Conservation (phyloP, 495 filamentous ascomycete genomes). For the Trichoderma parareesei region DNA sequence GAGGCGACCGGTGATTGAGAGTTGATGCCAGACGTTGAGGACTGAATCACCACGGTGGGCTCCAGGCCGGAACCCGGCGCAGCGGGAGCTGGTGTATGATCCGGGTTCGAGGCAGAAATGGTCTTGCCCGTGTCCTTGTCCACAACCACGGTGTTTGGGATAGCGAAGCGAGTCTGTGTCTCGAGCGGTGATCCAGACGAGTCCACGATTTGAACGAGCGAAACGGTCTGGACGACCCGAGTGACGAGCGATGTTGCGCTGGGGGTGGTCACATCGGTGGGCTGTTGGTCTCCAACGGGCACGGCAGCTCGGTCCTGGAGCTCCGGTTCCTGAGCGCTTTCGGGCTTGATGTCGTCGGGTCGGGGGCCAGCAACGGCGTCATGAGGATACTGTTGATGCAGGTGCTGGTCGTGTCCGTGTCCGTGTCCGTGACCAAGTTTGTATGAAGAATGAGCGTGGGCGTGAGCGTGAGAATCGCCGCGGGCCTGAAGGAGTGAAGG, state of each 20-base stretch:
- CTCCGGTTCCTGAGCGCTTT: neutral
- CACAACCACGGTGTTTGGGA: conserved; percentile 9
- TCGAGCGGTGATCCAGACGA: conserved; percentile 32
- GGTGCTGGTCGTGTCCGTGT: conserved; percentile 18
- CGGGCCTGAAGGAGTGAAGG: conserved; percentile 49
- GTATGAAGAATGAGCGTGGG: conserved; percentile 21
- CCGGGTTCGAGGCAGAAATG: conserved; percentile 7
- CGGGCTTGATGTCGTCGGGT: neutral
- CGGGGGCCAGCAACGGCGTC: neutral
- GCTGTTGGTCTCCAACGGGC: neutral
- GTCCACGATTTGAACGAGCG: conserved; percentile 32
- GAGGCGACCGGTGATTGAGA: neutral
- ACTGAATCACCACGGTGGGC: neutral
- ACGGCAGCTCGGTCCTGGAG: neutral
- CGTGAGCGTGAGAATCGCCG: conserved; percentile 14
- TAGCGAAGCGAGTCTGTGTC: conserved; percentile 26
- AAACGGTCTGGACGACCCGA: conserved; percentile 21
- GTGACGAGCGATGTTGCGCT: neutral
- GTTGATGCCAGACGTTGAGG: neutral
- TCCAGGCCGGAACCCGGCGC: conserved; percentile 5
- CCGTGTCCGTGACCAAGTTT: conserved; percentile 26
- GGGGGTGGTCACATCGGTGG: neutral
- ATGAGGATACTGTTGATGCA: conserved; percentile 7
- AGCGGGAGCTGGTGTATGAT: neutral
- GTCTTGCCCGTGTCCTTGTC: conserved; percentile 10